These are phyloP conservation scores for Daldinia loculata DNA, from an alignment of 495 filamentous ascomycete genomes.

Conservation along the genomic window DNA sequence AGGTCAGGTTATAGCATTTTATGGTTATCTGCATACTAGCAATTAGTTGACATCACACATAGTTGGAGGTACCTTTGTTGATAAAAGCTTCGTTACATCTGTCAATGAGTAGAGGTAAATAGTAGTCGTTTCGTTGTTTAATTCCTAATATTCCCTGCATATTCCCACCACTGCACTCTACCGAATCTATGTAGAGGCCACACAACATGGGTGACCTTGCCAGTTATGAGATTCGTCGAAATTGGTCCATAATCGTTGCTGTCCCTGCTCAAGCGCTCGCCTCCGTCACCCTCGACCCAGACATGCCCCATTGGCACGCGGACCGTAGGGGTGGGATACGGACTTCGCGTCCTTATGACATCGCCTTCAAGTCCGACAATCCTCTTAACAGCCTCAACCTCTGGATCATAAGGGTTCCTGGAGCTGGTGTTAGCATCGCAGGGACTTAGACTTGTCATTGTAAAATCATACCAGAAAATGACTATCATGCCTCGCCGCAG, in stretches of 20 bases:
- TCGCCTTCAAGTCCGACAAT: conserved; percentile 77
- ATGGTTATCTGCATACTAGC: not conserved
- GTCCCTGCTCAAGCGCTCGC: conserved; percentile 67
- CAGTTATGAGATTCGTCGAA: conserved; percentile 67
- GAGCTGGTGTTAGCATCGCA: conserved; percentile 15
- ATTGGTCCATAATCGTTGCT: conserved; percentile 81
- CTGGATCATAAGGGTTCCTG: conserved; percentile 71
- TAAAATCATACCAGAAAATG: conserved; percentile 54
- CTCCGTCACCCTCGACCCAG: conserved; percentile 80
- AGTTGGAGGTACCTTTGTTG: not conserved
- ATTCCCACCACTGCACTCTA: conserved; percentile 62
- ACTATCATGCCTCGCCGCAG: conserved; percentile 64
- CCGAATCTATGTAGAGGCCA: conserved; percentile 65
- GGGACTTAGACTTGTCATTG: not conserved
- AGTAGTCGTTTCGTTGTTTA: conserved; percentile 3
- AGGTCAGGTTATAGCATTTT: not conserved
- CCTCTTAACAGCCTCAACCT: conserved; percentile 71
- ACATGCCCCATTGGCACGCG: conserved; percentile 75
- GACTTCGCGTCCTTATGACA: conserved; percentile 66
- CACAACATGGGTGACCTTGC: conserved; percentile 68
- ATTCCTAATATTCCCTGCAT: conserved; percentile 38
- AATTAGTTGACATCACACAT: not conserved
- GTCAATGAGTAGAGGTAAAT: not conserved
- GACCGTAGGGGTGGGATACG: conserved; percentile 65
- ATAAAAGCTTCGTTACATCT: not conserved